These are phyloP conservation scores for Debaryomyces tyrocola DNA, from an alignment of 805 yeast species.

Conservation along the genomic window DNA sequence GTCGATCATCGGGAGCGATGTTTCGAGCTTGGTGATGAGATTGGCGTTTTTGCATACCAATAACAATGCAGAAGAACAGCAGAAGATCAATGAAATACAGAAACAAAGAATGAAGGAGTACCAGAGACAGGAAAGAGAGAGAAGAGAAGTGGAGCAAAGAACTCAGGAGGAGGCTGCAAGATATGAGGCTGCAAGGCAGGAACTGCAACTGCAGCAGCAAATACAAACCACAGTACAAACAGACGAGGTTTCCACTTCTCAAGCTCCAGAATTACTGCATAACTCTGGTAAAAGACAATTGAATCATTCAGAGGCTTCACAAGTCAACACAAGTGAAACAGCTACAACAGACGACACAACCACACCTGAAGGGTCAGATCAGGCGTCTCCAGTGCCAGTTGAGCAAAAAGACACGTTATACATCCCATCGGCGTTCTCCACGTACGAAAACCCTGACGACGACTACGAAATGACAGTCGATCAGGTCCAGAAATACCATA, in stretches of 20 bases:
- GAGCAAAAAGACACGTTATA: not conserved
- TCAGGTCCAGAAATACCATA: slow-evolving; percentile 39
- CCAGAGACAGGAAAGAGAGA: slow-evolving; percentile 7
- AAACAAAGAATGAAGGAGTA: not conserved
- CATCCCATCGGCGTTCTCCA: not conserved
- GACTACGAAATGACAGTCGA: slow-evolving; percentile 40
- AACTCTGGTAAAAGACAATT: no score
- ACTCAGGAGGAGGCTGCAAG: slow-evolving; percentile 6
- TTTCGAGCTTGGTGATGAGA: slow-evolving; percentile 24
- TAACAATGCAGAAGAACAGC: slow-evolving; percentile 4
- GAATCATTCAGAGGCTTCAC: not conserved
- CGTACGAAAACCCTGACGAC: slow-evolving; percentile 42
- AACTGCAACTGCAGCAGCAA: no score
- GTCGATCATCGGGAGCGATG: slow-evolving; percentile 18
- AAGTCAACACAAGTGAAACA: slow-evolving; percentile 1
- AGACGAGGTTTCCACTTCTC: no score
- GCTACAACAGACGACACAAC: slow-evolving; percentile 4
- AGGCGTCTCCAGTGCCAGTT: not conserved
- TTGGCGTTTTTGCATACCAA: slow-evolving; percentile 16
- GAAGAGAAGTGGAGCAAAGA: slow-evolving; percentile 7
- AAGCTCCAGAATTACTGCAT: no score
- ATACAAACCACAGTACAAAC: no score
- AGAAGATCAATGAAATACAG: slow-evolving; percentile 1
- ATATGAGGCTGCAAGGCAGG: not conserved
- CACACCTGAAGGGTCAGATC: not conserved